Evolutionary conservation across 805 yeast genomes (phyloP).

Genomic region (Candida anglica): DNA sequence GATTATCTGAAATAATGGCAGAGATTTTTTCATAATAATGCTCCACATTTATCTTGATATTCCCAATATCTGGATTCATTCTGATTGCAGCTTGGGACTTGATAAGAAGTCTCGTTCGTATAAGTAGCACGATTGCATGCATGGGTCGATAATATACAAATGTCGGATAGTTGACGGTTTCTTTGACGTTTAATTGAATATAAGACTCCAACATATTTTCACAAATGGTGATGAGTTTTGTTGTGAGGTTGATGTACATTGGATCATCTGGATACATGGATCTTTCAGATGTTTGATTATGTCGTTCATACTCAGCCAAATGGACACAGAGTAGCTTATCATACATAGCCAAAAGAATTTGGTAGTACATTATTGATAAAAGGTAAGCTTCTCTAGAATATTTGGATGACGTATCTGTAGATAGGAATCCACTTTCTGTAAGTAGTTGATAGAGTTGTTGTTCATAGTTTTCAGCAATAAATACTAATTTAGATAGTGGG

Average conservation of each 20-base stretch:
- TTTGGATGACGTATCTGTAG: conserved; percentile 9
- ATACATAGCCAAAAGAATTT: conserved; percentile 47
- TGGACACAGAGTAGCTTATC: conserved; percentile 46
- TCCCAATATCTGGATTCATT: conserved; percentile 1
- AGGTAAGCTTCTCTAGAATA: conserved; percentile 36
- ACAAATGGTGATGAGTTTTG: conserved; percentile 40
- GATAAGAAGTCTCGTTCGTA: conserved; percentile 43
- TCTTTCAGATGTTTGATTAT: neutral
- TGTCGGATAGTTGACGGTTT: conserved; percentile 43
- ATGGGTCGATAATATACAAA: conserved; percentile 51
- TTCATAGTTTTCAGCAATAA: conserved; percentile 37
- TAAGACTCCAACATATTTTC: conserved; percentile 45
- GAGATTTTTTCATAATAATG: conserved; percentile 14
- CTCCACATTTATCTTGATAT: conserved; percentile 16
- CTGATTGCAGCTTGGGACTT: conserved; percentile 32
- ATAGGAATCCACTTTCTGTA: conserved; percentile 36
- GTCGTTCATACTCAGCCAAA: conserved; percentile 7
- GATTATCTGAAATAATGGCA: conserved; percentile 14
- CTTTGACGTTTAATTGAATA: conserved; percentile 30
- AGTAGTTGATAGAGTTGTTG: conserved; percentile 35
- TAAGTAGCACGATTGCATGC: conserved; percentile 47
- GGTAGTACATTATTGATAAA: conserved; percentile 45
- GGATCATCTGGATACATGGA: neutral
- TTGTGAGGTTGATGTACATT: neutral
- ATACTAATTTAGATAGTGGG: conserved; percentile 11